Base-by-base conservation (phyloP, 225 moss, liverwort and hornwort genomes). In the Polytrichum formosum region DNA sequence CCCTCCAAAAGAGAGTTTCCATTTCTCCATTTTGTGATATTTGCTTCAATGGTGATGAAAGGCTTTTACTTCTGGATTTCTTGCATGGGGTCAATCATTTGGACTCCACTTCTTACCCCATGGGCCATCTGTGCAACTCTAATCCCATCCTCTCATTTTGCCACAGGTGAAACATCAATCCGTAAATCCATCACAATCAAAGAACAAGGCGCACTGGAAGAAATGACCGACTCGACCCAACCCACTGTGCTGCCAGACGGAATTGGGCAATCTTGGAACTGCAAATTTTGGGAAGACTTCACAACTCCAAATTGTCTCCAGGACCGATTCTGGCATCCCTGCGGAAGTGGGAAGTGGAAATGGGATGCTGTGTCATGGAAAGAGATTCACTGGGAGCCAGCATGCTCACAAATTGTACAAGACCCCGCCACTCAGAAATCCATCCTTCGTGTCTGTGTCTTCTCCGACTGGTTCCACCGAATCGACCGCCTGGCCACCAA, bases 311-410 rank as follows among this genome's bases (percentile, higher is more conserved):
- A 6, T 6, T 65, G 74, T 29, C 35, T 85, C 64, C 79, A 29
- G 72, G 72, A 26, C 66, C 65, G n/a, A 17, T 82, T 76, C 58
- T 73, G 71, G 68, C 85, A 85, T 4, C 85, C 85, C 23, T 82
- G 79, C 76, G 85, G 85, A 21, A 76, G 63, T 68, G 79, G 76
- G 10, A 85, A 85, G 72, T 85, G 85, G 85, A 85, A 85, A 67
- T 85, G 85, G 85, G 85, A 85, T 73, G 91, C 90, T 6, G 28
- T 58, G 18, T 89, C 93, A 53, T 81, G 82, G 76, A 94, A 92
- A 37, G 93, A 94, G 83, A 81, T 94, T 7, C 88, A 88, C 61
- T 94, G 93, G 93, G 93, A 94, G 79, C 90, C 90, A 30, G 90
- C 90, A 8, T 84, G 84, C 33, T 82, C 93, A 20, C 86, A 88